Base-by-base conservation (phyloP, 75 land plant species). In the Pinus tabuliformis region DNA sequence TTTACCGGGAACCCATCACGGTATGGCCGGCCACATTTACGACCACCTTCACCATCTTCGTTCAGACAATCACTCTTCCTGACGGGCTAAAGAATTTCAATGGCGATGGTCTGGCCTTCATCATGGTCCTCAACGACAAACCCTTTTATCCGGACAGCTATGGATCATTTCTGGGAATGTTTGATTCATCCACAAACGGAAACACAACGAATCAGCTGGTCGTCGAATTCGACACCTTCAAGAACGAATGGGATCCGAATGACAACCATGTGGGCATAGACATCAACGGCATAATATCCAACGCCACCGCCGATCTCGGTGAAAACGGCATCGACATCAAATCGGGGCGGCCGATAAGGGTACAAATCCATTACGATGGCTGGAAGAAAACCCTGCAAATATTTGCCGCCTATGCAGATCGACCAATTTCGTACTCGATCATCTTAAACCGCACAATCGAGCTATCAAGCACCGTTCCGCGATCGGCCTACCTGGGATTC, bases 21-120 rank as follows among this genome's bases (percentile, higher is more conserved):
- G 79, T 87, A 1, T 86, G 84, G 2, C 63, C 79, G n/a, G 83
- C 81, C 28, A 79, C 84, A 45, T 90, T 88, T 24, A 86, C 88
- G 28, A 86, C 84, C 37, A 77, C 90, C 42, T 88, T 86, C 56
- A 90, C 90, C 28, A 88, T 85, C 22, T 79, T 91, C 59, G 76
- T 82, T 1, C 28, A 86, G 22, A 88, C 84, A 57, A 81, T 83
- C 59, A 20, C 62, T 3, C 20, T 21, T 18, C 62, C 20, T 18
- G 62, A 85, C 73, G 6, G 76, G 81, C 54, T 91, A 91, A 64
- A 15, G 17, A 64, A 64, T 15, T 64, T 64, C 68, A 45, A 45
- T 22, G 73, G 56, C 26, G 73, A 71, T 56, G 73, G 73, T 22
- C 33, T 52, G 12, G 73, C 73, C 26, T 71, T 71, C 56, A n/a